A percentile compares a stretch with the other conserved stretches of the same genome.
These are phyloP conservation scores for Potentilla sterilis DNA, from an alignment of 306 rosid species.

Conservation along the genomic window DNA sequence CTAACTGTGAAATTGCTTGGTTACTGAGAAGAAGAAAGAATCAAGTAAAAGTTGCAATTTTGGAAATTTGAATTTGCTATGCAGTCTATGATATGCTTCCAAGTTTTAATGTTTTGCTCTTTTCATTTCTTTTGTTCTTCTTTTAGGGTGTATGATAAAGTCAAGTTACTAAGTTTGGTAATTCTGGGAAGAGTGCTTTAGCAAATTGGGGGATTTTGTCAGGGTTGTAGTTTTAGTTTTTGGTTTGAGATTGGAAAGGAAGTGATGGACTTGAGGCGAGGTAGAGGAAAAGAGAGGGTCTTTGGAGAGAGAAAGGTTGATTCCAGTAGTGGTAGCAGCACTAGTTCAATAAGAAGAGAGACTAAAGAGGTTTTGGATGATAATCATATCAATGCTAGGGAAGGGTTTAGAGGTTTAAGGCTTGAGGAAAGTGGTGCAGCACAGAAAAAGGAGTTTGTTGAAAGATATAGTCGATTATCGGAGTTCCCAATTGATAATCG, in stretches of 20 bases:
- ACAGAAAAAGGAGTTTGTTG: conserved; percentile 23
- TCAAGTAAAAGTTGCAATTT: not conserved
- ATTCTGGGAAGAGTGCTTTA: conserved; percentile 17
- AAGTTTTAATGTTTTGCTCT: not conserved
- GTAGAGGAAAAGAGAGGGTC: conserved; percentile 29
- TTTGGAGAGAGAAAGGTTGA: conserved; percentile 25
- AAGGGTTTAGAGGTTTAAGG: conserved; percentile 29
- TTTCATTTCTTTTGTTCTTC: not conserved
- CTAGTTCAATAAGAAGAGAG: conserved; percentile 28
- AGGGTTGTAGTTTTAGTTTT: conserved; percentile 10
- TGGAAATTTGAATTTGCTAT: conserved; percentile 8
- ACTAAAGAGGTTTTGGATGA: conserved; percentile 20
- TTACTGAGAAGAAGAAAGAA: conserved; percentile 13
- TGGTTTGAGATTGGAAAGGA: conserved; percentile 26
- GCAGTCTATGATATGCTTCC: not conserved
- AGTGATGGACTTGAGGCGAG: conserved; percentile 26
- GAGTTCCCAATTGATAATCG: conserved; percentile 27
- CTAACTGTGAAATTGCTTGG: conserved; percentile 7
- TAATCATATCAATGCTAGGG: conserved; percentile 18
- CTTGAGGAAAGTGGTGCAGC: conserved; percentile 25
- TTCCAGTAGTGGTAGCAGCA: conserved; percentile 14
- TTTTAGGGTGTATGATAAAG: not conserved
- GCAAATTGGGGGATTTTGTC: conserved; percentile 30
- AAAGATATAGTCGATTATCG: conserved; percentile 11
- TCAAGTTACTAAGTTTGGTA: conserved; percentile 19